Evolutionary conservation across 495 filamentous ascomycete species (phyloP).

Genomic region (Neurospora sp.): DNA sequence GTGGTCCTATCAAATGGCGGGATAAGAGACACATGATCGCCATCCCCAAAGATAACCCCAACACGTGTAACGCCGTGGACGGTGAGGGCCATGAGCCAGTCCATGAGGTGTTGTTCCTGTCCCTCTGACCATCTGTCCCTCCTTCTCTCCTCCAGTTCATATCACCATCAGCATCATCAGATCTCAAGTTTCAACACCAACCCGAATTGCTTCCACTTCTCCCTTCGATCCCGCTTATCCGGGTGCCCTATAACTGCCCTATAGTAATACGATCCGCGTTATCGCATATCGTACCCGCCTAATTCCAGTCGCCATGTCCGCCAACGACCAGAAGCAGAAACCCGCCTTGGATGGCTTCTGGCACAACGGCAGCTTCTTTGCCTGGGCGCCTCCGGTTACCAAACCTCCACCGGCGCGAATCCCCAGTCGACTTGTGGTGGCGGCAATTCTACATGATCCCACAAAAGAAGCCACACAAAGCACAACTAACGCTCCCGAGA

Average conservation of each 20-base stretch:
- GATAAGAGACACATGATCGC: background rate
- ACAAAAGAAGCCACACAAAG: background rate
- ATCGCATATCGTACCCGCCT: background rate
- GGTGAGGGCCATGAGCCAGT: background rate
- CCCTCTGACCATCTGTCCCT: background rate
- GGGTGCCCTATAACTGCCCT: background rate
- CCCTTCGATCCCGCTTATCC: background rate
- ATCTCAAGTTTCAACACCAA: background rate
- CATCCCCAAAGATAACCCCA: background rate
- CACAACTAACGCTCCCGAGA: background rate
- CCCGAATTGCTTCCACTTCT: background rate
- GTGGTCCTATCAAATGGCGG: background rate
- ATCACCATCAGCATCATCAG: background rate
- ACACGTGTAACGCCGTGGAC: background rate
- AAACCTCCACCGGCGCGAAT: background rate
- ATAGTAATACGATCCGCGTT: background rate
- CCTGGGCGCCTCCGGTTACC: background rate
- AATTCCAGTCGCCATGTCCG: background rate
- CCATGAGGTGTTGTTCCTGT: background rate
- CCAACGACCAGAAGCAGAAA: background rate
- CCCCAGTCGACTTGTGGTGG: background rate
- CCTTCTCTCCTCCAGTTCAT: background rate
- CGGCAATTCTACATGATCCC: background rate
- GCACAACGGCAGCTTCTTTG: background rate
- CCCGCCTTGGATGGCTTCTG: background rate